Conservation (phyloP, 345 rosid species). For the Gossypium stocksii region DNA sequence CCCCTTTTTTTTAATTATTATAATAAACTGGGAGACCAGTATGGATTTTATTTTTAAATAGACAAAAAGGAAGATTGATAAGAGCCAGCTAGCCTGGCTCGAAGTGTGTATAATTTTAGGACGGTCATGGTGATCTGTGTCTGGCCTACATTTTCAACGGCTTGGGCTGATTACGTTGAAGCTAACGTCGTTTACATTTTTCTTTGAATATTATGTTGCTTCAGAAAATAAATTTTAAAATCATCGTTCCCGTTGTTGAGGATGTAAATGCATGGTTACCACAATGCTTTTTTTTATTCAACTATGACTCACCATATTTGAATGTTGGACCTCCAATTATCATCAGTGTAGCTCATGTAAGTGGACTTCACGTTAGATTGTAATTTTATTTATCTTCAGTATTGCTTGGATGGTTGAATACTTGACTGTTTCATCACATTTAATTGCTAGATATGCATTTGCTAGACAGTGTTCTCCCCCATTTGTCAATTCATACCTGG, state of each 20-base stretch:
- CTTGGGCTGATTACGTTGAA: conserved; percentile 25
- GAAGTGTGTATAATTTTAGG: background rate
- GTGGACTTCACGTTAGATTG: conserved; percentile 1
- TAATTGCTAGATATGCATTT: background rate
- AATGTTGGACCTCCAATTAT: background rate
- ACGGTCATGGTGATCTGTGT: conserved; percentile 1
- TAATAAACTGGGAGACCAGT: too few species aligned
- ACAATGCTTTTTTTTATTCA: background rate
- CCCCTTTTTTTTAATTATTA: too few species aligned
- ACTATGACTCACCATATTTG: background rate
- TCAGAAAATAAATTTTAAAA: background rate
- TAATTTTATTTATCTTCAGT: too few species aligned
- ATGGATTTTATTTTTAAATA: background rate
- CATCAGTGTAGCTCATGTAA: background rate
- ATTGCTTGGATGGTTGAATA: background rate
- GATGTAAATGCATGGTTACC: background rate
- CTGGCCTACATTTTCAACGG: conserved; percentile 28
- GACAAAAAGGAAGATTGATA: background rate
- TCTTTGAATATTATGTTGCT: background rate
- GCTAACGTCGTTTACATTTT: conserved; percentile 17
- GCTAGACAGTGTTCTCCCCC: background rate
- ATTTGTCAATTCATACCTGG: background rate
- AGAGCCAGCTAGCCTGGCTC: background rate
- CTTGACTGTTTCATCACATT: background rate
- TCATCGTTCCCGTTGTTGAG: too few species aligned